Evolutionary conservation across 345 rosid genomes (phyloP), one percentile per base, ranked within the genome.

Genomic region (Pugionium dolabratum): DNA sequence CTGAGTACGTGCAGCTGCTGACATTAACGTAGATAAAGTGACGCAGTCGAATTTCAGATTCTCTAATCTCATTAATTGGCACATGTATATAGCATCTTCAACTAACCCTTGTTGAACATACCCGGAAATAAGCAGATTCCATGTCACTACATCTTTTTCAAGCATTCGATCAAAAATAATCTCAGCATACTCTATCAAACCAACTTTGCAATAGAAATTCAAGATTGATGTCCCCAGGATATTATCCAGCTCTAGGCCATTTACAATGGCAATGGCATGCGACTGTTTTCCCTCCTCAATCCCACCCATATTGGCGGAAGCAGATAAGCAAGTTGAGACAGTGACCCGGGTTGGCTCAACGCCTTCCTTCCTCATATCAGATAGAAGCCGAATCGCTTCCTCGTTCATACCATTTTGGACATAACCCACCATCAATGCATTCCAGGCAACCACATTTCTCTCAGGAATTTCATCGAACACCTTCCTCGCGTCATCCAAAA

Each of bases 61-160:
- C 67, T 83, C 76, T 27, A 46, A 69, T 69, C 79, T 77, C 95
- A 88, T 88, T 53, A 67, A 54, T 36, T 25, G 72, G 51, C 97
- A 90, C 70, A 52, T 66, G 47, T 70, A 3, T 11, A 88, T 76
- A 40, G 86, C 97, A 62, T 81, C 76, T 42, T 79, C 80, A 54
- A 79, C 61, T 71, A 74, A 70, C 29, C 82, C 80, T 34, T 67
- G 51, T 49, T 60, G 84, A 70, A 87, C 81, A 73, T 82, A 87
- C 51, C 82, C 73, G 18, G 88, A 82, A 40, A 89, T 78, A n/a
- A 90, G 74, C 71, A 90, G 69, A 82, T 90, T 90, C 95, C 97
- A 90, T 28, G 87, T 83, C 5, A 88, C 93, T 28, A 73, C 80
- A 76, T 90, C 97, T 36, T 77, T 87, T 11, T 66, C 83, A 27